phyloP scores from a whole-genome alignment of 805 yeast species.

The Yueomyces sp. region DNA sequence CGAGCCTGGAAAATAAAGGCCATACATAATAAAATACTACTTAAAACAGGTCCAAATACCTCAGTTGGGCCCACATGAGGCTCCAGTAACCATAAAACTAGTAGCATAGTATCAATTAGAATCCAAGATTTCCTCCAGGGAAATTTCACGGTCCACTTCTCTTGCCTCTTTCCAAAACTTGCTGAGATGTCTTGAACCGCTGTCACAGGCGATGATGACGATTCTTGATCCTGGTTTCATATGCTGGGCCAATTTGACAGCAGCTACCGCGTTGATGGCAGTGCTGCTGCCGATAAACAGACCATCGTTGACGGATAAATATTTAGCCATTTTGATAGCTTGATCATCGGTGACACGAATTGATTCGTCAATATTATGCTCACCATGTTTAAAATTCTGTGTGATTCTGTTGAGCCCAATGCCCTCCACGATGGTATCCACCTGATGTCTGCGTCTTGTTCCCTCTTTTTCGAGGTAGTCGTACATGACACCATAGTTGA shows the following conservation, averaged over 20 bases:
- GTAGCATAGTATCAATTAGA: neutral
- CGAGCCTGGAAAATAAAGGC: no score
- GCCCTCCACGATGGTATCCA: conserved; percentile 89
- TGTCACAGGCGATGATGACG: conserved; percentile 83
- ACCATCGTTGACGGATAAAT: conserved; percentile 70
- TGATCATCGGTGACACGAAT: conserved; percentile 66
- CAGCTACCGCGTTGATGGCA: conserved; percentile 91
- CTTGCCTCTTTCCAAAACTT: conserved; percentile 80
- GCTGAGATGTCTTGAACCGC: conserved; percentile 80
- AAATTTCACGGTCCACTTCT: conserved; percentile 19
- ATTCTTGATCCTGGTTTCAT: conserved; percentile 49
- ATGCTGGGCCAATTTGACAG: conserved; percentile 42
- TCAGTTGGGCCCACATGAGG: no score
- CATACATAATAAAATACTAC: no score
- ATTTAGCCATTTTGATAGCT: conserved; percentile 83
- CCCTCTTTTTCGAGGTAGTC: conserved; percentile 85
- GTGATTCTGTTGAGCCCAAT: conserved; percentile 85
- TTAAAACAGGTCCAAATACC: no score
- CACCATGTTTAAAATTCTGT: conserved; percentile 63
- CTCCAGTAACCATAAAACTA: neutral
- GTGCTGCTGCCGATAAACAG: conserved; percentile 84
- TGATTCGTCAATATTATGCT: conserved; percentile 59
- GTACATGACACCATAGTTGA: conserved; percentile 88
- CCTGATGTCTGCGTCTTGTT: conserved; percentile 87
- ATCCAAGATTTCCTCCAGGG: conserved; percentile 24